Evolutionary conservation across 179 eudicot species (phyloP).

Genomic region (Spinacia oleracea): DNA sequence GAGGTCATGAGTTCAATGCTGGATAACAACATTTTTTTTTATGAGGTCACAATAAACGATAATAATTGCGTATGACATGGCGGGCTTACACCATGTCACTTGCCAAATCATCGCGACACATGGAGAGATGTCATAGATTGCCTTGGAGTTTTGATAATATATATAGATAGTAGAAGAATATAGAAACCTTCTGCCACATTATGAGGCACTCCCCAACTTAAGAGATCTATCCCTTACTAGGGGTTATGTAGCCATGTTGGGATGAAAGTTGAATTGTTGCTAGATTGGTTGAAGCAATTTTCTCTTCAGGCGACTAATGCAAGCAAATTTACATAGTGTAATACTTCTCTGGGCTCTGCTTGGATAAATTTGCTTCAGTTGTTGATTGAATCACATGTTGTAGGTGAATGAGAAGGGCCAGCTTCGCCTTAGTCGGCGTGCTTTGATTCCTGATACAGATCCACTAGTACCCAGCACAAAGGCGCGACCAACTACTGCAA

Average conservation of each 20-base stretch:
- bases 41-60: too few relatives aligned
- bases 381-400: conserved; percentile 14
- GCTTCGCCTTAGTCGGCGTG: conserved; percentile 90
- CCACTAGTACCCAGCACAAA: conserved; percentile 54
- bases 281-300: too few relatives aligned
- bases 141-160: too few relatives aligned
- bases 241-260: too few relatives aligned
- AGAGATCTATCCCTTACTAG: neutral
- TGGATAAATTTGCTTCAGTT: neutral
- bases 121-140: too few relatives aligned
- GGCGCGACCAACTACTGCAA: conserved; percentile 36
- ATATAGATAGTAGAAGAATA: neutral
- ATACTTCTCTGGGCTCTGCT: neutral
- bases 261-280: neutral
- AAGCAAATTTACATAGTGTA: neutral
- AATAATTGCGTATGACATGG: too few relatives aligned
- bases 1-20: too few relatives aligned
- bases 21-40: too few relatives aligned
- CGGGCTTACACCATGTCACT: too few relatives aligned
- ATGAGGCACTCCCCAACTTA: neutral
- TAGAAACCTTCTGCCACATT: neutral
- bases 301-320: neutral
- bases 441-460: conserved; percentile 71
- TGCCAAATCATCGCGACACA: too few relatives aligned
- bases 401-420: conserved; percentile 96